phyloP scores from a whole-genome alignment of 1,139 yeast species.

The Hyphopichia pseudoburtonii region DNA sequence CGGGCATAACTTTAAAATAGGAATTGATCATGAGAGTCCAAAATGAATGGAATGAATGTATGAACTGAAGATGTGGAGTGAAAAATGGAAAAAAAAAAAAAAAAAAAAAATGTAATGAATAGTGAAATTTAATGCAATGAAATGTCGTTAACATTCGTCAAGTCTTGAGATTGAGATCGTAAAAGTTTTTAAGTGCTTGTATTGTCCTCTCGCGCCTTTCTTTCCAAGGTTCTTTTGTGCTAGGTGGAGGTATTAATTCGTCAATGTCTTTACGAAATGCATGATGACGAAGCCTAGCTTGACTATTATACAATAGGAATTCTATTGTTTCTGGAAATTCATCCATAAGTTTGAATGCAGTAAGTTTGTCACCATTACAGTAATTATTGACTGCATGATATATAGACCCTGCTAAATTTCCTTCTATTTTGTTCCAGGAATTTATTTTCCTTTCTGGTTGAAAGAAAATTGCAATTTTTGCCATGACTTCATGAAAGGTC shows the following conservation, averaged over 20 bases:
- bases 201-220: conserved; percentile 22
- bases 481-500: neutral
- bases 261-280: conserved; percentile 26
- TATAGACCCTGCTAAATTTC: conserved; percentile 14
- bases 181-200: no score
- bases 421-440: neutral
- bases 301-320: conserved; percentile 22
- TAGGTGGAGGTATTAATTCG: conserved; percentile 19
- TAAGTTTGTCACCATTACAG: conserved; percentile 15
- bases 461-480: neutral
- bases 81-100: no score
- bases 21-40: no score
- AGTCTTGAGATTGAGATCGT: no score
- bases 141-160: neutral
- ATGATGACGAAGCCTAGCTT: conserved; percentile 16
- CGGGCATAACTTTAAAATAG: no score
- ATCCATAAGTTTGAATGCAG: conserved; percentile 28
- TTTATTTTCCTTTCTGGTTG: neutral
- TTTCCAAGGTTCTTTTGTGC: conserved; percentile 16
- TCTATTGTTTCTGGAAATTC: conserved; percentile 36
- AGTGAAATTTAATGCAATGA: neutral
- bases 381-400: conserved; percentile 17
- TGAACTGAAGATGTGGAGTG: no score
- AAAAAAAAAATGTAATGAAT: no score
- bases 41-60: no score